Evolutionary conservation across 2,329 filamentous ascomycete genomes (phyloP).

Genomic region (Neoarthrinium moseri): DNA sequence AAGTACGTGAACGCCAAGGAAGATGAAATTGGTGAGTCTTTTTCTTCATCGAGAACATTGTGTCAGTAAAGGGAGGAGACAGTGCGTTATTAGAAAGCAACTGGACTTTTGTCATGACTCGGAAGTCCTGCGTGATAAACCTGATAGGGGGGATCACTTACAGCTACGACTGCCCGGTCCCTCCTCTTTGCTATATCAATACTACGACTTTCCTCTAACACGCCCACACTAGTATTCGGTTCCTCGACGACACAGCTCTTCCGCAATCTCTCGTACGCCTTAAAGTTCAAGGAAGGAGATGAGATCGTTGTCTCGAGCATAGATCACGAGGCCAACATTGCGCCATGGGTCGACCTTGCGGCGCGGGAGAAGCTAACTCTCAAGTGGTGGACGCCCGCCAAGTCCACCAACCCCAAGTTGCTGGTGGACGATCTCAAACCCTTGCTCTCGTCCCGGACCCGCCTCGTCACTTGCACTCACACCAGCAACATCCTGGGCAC

Average conservation of each 20-base stretch:
- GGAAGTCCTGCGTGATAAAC: too few species aligned
- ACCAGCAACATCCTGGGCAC: constrained; percentile 72
- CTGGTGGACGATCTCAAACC: constrained; percentile 52
- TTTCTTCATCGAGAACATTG: too few species aligned
- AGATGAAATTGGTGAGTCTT: constrained; percentile 59
- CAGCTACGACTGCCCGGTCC: too few species aligned
- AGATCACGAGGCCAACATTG: constrained; percentile 78
- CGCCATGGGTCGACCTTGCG: constrained; percentile 71
- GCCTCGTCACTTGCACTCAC: constrained; percentile 72
- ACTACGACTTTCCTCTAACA: too few species aligned
- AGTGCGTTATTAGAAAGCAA: too few species aligned
- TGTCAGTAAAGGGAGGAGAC: too few species aligned
- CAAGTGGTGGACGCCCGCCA: constrained; percentile 66
- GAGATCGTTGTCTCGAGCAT: constrained; percentile 70
- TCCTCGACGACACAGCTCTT: constrained; percentile 75
- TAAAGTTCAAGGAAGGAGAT: constrained; percentile 54
- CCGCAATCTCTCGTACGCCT: constrained; percentile 63
- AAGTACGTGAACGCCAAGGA: constrained; percentile 66
- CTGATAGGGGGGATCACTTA: too few species aligned
- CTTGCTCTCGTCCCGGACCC: constrained; percentile 63
- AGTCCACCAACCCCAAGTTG: constrained; percentile 56
- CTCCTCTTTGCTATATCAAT: too few species aligned
- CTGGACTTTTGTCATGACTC: too few species aligned
- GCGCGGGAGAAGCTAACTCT: constrained; percentile 56
- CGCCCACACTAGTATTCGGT: constrained; percentile 57